Conservation (phyloP, 1,139 yeast species). For the Ogataea hybrid region DNA sequence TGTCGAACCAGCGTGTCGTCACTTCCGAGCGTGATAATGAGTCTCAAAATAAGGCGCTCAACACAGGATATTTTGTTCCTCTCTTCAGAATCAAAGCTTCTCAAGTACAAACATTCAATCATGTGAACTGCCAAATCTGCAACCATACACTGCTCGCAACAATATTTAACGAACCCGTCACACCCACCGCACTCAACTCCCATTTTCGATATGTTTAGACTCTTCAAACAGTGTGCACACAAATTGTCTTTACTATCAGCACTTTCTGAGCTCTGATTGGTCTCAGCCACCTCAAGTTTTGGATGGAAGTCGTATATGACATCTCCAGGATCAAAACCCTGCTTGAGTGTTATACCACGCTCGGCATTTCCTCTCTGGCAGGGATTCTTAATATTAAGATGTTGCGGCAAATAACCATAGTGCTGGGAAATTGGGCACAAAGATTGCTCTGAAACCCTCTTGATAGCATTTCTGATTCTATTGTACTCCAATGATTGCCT, state of each 20-base stretch:
- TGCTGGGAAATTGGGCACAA: slow-evolving; percentile 4
- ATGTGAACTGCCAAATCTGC: slow-evolving; percentile 18
- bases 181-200: slow-evolving; percentile 11
- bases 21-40: slow-evolving; percentile 12
- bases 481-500: slow-evolving; percentile 3
- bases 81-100: slow-evolving; percentile 2
- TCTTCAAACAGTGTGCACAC: slow-evolving; percentile 17
- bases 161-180: slow-evolving; percentile 19
- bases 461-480: slow-evolving; percentile 8
- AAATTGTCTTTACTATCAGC: slow-evolving; percentile 12
- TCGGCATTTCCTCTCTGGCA: slow-evolving; percentile 12
- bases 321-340: slow-evolving; percentile 6
- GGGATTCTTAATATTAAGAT: slow-evolving; percentile 12
- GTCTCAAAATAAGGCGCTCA: slow-evolving; percentile 17
- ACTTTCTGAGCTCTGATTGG: slow-evolving; percentile 2
- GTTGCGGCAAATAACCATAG: slow-evolving; percentile 7
- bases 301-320: slow-evolving; percentile 18
- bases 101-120: slow-evolving; percentile 21
- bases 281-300: slow-evolving; percentile 17
- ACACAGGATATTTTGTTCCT: slow-evolving; percentile 8
- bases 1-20: slow-evolving; percentile 10
- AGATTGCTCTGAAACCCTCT: slow-evolving; percentile 1
- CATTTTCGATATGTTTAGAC: slow-evolving; percentile 1
- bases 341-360: slow-evolving; percentile 14
- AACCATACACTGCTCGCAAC: slow-evolving; percentile 20